phyloP scores from a whole-genome alignment of 169 alveolate genomes.

The Cryptosporidium sp. region DNA sequence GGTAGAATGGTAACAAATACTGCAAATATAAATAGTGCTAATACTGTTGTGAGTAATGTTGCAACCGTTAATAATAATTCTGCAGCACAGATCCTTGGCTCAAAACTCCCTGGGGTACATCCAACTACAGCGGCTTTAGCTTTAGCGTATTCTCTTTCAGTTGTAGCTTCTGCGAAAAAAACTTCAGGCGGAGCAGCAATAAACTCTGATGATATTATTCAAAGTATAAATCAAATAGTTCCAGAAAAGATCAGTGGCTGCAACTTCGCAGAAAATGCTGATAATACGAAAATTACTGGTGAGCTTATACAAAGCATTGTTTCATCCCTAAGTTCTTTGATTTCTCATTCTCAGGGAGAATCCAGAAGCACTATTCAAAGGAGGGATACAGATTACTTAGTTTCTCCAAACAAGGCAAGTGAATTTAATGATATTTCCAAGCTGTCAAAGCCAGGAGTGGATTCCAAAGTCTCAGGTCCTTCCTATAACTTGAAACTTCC shows the following conservation, averaged over 20 bases:
- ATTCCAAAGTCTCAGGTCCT: not conserved
- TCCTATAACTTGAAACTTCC: slow-evolving; percentile 47
- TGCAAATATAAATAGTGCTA: not conserved
- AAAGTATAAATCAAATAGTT: slow-evolving; percentile 13
- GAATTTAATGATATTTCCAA: not conserved
- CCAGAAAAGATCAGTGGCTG: not conserved
- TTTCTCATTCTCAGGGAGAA: slow-evolving; percentile 12
- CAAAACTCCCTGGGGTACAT: slow-evolving; percentile 69
- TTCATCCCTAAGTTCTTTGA: not conserved
- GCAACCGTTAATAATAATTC: not conserved
- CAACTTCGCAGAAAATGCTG: not conserved
- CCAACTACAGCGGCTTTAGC: slow-evolving; percentile 75
- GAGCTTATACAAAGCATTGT: slow-evolving; percentile 2
- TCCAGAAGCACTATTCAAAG: not conserved
- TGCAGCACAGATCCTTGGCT: slow-evolving; percentile 35
- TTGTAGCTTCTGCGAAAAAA: slow-evolving; percentile 29
- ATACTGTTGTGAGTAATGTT: not conserved
- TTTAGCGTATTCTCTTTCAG: slow-evolving; percentile 57
- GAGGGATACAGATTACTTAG: not conserved
- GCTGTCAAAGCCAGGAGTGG: not conserved
- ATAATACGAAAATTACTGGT: not conserved
- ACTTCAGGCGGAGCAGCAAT: not conserved
- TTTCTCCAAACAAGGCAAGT: not conserved
- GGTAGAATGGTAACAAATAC: not conserved
- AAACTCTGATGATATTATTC: slow-evolving; percentile 31